A percentile compares a stretch with the other conserved stretches of the same genome.
Conservation (phyloP, 2,329 filamentous ascomycete species). For the Colletotrichum eleusines region DNA sequence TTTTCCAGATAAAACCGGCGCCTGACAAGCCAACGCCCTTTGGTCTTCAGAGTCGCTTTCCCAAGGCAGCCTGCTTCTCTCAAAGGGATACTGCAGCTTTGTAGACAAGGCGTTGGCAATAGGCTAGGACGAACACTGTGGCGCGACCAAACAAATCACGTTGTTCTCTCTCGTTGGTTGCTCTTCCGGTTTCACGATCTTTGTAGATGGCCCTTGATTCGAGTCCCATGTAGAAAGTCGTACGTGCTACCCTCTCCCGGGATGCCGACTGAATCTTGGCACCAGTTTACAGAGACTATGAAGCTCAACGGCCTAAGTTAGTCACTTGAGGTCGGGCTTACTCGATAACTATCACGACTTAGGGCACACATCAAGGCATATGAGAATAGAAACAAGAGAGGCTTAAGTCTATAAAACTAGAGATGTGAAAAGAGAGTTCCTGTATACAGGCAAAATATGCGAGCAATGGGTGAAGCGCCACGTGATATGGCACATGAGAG, state of each 20-base stretch:
- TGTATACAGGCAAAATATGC: too few relatives aligned
- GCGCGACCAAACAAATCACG: not conserved
- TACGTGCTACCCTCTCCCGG: not conserved
- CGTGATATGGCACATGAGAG: too few relatives aligned
- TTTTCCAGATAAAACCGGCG: not conserved
- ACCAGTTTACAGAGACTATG: not conserved
- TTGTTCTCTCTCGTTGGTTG: not conserved
- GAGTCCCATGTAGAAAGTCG: not conserved
- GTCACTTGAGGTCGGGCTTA: not conserved
- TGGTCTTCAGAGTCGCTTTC: not conserved
- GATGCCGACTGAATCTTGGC: not conserved
- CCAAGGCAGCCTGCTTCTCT: not conserved
- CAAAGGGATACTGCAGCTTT: not conserved
- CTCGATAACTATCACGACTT: too few relatives aligned
- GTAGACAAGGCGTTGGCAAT: not conserved
- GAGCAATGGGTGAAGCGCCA: too few relatives aligned
- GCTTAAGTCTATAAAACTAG: too few relatives aligned
- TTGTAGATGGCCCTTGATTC: not conserved
- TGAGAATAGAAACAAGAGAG: too few relatives aligned
- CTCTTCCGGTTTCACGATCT: not conserved
- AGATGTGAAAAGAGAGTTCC: too few relatives aligned
- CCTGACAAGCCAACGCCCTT: not conserved
- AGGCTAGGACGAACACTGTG: not conserved
- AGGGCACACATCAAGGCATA: too few relatives aligned
- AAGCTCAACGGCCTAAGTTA: not conserved